Evolutionary conservation across 306 rosid genomes (phyloP).

Genomic region (Cyclanthera cordifolia): DNA sequence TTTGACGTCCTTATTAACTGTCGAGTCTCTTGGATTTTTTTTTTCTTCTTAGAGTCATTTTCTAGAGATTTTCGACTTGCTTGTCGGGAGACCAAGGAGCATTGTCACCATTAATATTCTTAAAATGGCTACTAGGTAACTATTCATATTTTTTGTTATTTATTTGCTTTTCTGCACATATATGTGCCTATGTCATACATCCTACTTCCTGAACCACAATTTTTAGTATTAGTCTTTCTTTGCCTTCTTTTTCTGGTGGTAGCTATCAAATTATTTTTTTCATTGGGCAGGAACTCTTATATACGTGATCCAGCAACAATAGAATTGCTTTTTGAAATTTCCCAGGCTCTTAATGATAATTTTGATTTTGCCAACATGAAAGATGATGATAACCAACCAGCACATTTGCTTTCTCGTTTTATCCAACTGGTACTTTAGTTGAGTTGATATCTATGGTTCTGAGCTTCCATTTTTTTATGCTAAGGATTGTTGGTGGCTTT

Average conservation of each 20-base stretch:
- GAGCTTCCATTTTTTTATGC: not conserved
- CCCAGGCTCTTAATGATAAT: constrained; percentile 55
- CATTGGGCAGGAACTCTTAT: constrained; percentile 44
- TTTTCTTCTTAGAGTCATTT: constrained; percentile 47
- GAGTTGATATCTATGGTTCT: not conserved
- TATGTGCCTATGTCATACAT: not conserved
- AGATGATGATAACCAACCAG: constrained; percentile 62
- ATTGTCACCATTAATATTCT: constrained; percentile 65
- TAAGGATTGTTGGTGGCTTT: not conserved
- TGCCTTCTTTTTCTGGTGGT: constrained; percentile 2
- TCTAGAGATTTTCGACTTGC: constrained; percentile 60
- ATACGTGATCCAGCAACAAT: constrained; percentile 49
- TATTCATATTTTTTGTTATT: not conserved
- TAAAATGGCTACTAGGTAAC: constrained; percentile 64
- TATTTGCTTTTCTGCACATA: constrained; percentile 4
- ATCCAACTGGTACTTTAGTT: constrained; percentile 52
- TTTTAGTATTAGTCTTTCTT: not conserved
- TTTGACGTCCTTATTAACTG: not conserved
- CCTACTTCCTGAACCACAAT: not conserved
- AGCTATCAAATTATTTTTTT: constrained; percentile 20
- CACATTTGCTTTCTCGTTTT: constrained; percentile 60
- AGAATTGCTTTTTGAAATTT: constrained; percentile 73
- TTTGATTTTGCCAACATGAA: constrained; percentile 46
- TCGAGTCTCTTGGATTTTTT: not conserved
- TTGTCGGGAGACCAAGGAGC: constrained; percentile 54